A percentile compares a stretch with the other conserved stretches of the same genome.
These are phyloP conservation scores for Mesembryanthemum crystallinum DNA, from an alignment of 148 eudicot genomes.

Conservation along the genomic window DNA sequence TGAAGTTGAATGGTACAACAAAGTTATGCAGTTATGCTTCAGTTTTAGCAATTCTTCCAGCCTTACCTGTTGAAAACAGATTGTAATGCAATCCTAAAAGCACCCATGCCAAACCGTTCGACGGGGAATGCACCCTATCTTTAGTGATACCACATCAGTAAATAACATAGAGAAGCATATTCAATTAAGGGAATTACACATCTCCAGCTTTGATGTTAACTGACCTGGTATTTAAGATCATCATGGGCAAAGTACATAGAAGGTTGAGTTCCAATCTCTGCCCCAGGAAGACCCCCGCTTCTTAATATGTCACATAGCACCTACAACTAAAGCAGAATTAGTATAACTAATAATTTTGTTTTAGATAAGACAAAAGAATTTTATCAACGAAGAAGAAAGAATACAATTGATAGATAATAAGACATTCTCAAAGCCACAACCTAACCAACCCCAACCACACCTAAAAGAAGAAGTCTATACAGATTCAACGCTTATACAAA, in stretches of 20 bases:
- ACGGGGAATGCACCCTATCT: constrained; percentile 80
- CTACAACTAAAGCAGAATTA: constrained; percentile 38
- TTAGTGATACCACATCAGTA: constrained; percentile 40
- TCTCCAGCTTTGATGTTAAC: constrained; percentile 4
- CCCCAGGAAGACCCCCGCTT: constrained; percentile 93
- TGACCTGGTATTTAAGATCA: constrained; percentile 89
- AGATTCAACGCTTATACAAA: too few relatives aligned
- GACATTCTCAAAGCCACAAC: too few relatives aligned
- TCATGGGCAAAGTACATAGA: constrained; percentile 79
- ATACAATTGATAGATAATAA: too few relatives aligned
- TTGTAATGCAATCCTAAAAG: constrained; percentile 82
- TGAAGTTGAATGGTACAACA: not conserved
- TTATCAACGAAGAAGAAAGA: too few relatives aligned
- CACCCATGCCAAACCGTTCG: constrained; percentile 92
- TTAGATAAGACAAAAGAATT: too few relatives aligned
- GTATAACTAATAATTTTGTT: too few relatives aligned
- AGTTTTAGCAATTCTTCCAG: not conserved
- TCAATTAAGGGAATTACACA: constrained; percentile 6
- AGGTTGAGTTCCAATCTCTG: constrained; percentile 65
- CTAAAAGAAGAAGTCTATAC: too few relatives aligned
- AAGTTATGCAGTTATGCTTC: not conserved
- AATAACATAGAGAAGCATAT: not conserved
- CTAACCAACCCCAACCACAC: too few relatives aligned
- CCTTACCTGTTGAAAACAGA: constrained; percentile 79
- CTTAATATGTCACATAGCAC: constrained; percentile 89